Evolutionary conservation across 2,329 filamentous ascomycete species (phyloP).

Genomic region (Pestalotiopsis sp.): DNA sequence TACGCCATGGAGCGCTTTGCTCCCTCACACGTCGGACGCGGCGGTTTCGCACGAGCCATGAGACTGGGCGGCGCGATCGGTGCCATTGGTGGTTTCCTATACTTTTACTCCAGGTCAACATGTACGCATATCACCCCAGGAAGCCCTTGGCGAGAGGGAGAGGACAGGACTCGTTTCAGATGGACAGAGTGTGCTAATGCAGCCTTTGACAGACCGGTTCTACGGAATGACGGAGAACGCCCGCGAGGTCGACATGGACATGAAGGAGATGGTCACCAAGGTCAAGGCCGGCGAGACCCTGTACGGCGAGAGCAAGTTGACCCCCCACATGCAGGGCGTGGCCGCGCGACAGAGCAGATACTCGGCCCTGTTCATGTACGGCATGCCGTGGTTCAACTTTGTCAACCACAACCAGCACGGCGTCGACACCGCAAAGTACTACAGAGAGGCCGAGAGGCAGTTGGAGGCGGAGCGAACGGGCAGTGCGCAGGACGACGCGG

Average conservation of each 20-base stretch:
- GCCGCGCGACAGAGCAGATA: conserved; percentile 92
- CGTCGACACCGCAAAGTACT: conserved; percentile 98
- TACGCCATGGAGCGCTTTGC: conserved; percentile 80
- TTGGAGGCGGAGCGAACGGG: conserved; percentile 70
- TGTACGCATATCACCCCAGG: conserved; percentile 58
- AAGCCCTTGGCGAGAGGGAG: not conserved
- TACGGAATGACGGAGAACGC: conserved; percentile 93
- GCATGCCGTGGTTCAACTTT: conserved; percentile 97
- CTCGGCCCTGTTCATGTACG: conserved; percentile 78
- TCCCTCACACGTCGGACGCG: conserved; percentile 81
- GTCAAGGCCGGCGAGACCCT: conserved; percentile 90
- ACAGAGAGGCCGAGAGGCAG: conserved; percentile 91
- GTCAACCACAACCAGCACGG: conserved; percentile 96
- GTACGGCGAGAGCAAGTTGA: conserved; percentile 79
- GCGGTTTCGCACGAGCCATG: conserved; percentile 82
- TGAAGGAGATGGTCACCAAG: conserved; percentile 96
- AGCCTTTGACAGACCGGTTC: conserved; percentile 74
- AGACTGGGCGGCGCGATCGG: conserved; percentile 76
- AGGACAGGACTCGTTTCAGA: not conserved
- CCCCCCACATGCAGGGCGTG: conserved; percentile 90
- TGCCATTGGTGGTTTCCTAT: conserved; percentile 75
- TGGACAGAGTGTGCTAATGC: not conserved
- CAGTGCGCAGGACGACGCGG: conserved; percentile 11
- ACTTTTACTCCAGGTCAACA: conserved; percentile 81
- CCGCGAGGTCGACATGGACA: conserved; percentile 92